Evolutionary conservation across 768 basidiomycete genomes (phyloP).

Genomic region (Calvatia gigantea): DNA sequence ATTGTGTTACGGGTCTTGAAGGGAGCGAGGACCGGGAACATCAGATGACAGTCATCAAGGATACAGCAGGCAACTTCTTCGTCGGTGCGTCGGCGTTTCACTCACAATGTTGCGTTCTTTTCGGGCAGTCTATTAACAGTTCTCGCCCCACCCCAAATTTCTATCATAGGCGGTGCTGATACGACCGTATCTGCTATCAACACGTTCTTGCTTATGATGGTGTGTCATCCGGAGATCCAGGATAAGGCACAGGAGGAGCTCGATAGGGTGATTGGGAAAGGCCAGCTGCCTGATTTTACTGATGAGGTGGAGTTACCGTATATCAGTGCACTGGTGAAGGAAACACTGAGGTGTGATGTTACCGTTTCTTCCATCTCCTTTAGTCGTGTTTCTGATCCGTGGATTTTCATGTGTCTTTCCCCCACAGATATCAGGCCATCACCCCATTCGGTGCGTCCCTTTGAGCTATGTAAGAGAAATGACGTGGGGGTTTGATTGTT

Average conservation of each 20-base stretch:
- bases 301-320: slow-evolving; percentile 20
- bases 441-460: slow-evolving; percentile 17
- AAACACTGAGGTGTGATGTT: slow-evolving; percentile 17
- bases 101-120: background rate
- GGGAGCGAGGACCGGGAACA: slow-evolving; percentile 14
- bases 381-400: background rate
- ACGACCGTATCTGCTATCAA: slow-evolving; percentile 19
- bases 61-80: slow-evolving; percentile 20
- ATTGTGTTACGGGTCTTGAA: slow-evolving; percentile 15
- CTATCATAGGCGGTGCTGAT: slow-evolving; percentile 21
- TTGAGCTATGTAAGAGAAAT: background rate
- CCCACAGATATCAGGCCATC: slow-evolving; percentile 15
- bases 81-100: slow-evolving; percentile 14
- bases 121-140: background rate
- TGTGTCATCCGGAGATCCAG: slow-evolving; percentile 18
- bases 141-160: too few species aligned
- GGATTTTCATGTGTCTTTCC: background rate
- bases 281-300: slow-evolving; percentile 19
- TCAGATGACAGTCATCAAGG: slow-evolving; percentile 16
- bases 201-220: slow-evolving; percentile 20
- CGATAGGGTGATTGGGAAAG: slow-evolving; percentile 20
- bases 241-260: slow-evolving; percentile 22
- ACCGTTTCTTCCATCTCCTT: background rate
- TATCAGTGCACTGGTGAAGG: slow-evolving; percentile 19
- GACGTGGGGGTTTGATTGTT: background rate